Evolutionary conservation across 139 green algal species (phyloP), one percentile per base, ranked within the genome.

Genomic region (Marvania coccoides): DNA sequence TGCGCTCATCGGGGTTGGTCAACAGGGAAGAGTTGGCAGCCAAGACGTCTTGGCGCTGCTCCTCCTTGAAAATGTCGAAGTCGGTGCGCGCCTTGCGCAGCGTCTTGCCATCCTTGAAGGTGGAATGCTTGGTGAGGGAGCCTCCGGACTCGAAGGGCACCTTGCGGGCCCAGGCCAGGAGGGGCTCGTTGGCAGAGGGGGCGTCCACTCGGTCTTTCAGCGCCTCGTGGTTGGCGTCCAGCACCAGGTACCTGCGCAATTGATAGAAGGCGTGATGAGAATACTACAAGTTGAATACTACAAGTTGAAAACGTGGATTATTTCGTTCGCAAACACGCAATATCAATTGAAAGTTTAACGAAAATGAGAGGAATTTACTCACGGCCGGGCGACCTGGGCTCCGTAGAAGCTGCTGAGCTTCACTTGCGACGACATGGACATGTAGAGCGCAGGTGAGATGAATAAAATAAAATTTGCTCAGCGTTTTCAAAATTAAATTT

Each of bases 1-100:
- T 28, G 5, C 13, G 15, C 19, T 46, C 36, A 58, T 75, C 59
- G n/a, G 38, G 10, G 19, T 9, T 29, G 14, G 46, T 19, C 13
- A 57, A 36, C 40, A 68, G 61, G 30, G 24, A 15, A 1, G 59
- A 47, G 36, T 75, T 69, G 36, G 48, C 63, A 2, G 69, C 58
- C 34, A 58, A n/a, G 28, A 75, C 54, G 28, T 75, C 69, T 8
- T 59, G 26, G 31, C 34, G 40, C 5, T 19, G 39, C 24, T 66
- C 57, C 8, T 45, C 24, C 24, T 59, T 31, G 45, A 74, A 69
- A 37, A 70, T 74, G 35, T 67, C 45, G 35, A 74, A 69, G 31
- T 67, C 68, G 45, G 14, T 42, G 30, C 59, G 57, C 7, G 68
- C 39, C 67, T 73, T 24, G 33, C 19, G n/a, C 15, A 7, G 24